Evolutionary conservation across 441 rosid genomes (phyloP).

Genomic region (Melastoma candidum): DNA sequence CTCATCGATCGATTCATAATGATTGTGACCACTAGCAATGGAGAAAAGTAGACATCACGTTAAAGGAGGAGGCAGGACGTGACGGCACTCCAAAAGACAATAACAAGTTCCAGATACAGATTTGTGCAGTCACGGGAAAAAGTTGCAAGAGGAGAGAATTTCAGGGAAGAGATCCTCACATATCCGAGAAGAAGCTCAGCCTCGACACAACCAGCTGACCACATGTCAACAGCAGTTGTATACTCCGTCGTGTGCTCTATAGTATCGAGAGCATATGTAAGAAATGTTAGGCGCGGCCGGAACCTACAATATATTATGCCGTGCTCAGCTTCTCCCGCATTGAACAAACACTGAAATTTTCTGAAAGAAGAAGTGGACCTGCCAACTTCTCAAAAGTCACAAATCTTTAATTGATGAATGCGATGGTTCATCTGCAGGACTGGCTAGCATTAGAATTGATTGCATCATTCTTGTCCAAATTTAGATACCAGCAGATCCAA

Average conservation of each 20-base stretch:
- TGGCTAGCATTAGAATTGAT: no score
- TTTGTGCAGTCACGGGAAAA: background rate
- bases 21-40: no score
- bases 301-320: conserved; percentile 4
- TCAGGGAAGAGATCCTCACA: conserved; percentile 8
- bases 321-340: background rate
- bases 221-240: conserved; percentile 17
- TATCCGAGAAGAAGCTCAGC: conserved; percentile 19
- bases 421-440: conserved; percentile 1
- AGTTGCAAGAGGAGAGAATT: no score
- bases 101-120: no score
- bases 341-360: background rate
- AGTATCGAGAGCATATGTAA: conserved; percentile 18
- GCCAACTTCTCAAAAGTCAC: conserved; percentile 20
- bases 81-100: no score
- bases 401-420: conserved; percentile 14
- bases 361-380: background rate
- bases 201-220: conserved; percentile 20
- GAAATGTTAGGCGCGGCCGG: conserved; percentile 18
- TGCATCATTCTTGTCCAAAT: background rate
- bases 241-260: conserved; percentile 19
- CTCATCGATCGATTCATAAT: no score
- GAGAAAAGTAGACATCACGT: no score
- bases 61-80: no score
- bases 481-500: background rate